These are phyloP conservation scores for Daldinia childiae DNA, from an alignment of 495 filamentous ascomycete species.

Conservation along the genomic window DNA sequence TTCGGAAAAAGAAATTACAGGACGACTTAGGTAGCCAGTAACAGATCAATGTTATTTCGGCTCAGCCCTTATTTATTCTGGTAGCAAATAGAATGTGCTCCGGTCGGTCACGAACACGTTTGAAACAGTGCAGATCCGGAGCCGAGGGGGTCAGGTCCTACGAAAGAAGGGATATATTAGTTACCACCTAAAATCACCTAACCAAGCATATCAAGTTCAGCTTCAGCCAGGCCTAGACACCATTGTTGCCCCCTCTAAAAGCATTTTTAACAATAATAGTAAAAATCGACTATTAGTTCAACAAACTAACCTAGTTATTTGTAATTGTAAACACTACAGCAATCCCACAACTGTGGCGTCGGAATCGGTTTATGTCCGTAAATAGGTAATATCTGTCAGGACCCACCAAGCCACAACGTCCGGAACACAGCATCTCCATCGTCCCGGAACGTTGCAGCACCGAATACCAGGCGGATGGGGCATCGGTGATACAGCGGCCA, in stretches of 20 bases:
- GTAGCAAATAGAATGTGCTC: slow-evolving; percentile 11
- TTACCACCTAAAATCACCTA: neutral
- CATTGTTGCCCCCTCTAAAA: neutral
- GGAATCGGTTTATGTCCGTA: slow-evolving; percentile 25
- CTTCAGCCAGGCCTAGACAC: neutral
- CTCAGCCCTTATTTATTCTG: neutral
- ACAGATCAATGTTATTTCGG: slow-evolving; percentile 12
- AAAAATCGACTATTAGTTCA: slow-evolving; percentile 1
- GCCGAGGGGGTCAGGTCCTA: slow-evolving; percentile 27
- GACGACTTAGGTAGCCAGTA: slow-evolving; percentile 2
- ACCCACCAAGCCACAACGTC: slow-evolving; percentile 33
- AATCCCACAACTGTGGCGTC: slow-evolving; percentile 28
- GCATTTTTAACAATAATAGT: neutral
- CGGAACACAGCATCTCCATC: slow-evolving; percentile 34
- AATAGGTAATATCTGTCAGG: slow-evolving; percentile 24
- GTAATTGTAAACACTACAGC: neutral
- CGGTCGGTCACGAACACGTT: slow-evolving; percentile 21
- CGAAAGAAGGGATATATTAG: neutral
- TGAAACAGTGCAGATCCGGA: slow-evolving; percentile 6
- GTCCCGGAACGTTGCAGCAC: slow-evolving; percentile 39
- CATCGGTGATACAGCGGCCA: slow-evolving; percentile 32
- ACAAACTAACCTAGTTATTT: neutral
- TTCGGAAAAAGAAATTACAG: slow-evolving; percentile 23
- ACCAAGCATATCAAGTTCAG: neutral
- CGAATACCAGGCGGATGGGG: slow-evolving; percentile 39